A percentile compares a stretch with the other conserved stretches of the same genome.
Evolutionary conservation across 768 basidiomycete genomes (phyloP).

Genomic region (Kondoa subrosea): DNA sequence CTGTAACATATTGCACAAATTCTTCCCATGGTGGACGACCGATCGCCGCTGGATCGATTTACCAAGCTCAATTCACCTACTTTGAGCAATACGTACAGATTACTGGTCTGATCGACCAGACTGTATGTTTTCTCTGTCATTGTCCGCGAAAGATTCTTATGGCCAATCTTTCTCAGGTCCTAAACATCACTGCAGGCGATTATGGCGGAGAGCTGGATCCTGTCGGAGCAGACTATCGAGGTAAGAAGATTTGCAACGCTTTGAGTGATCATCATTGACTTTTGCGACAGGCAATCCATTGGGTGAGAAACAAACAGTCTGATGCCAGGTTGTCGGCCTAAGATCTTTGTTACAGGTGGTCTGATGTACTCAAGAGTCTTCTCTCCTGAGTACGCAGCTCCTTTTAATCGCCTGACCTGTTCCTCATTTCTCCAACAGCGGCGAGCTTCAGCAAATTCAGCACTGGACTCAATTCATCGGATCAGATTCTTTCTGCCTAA

Average conservation of each 20-base stretch:
- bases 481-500: slow-evolving; percentile 31
- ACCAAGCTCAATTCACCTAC: slow-evolving; percentile 27
- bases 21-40: slow-evolving; percentile 28
- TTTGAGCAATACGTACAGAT: slow-evolving; percentile 34
- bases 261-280: too few relatives aligned
- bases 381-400: too few relatives aligned
- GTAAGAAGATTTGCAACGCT: too few relatives aligned
- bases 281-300: too few relatives aligned
- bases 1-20: slow-evolving; percentile 63
- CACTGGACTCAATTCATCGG: slow-evolving; percentile 44
- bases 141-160: too few relatives aligned
- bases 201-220: slow-evolving; percentile 53
- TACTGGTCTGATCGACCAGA: slow-evolving; percentile 40
- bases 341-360: too few relatives aligned
- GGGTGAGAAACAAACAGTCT: too few relatives aligned
- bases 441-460: slow-evolving; percentile 40
- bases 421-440: too few relatives aligned
- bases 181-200: slow-evolving; percentile 47
- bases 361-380: slow-evolving; percentile 61
- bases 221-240: slow-evolving; percentile 40
- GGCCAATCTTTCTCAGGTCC: too few relatives aligned
- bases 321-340: too few relatives aligned
- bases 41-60: slow-evolving; percentile 25
- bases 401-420: too few relatives aligned
- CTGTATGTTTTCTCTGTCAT: too few relatives aligned